Base-by-base conservation (phyloP, 73 alveolate genomes). In the Urostyla sp. region DNA sequence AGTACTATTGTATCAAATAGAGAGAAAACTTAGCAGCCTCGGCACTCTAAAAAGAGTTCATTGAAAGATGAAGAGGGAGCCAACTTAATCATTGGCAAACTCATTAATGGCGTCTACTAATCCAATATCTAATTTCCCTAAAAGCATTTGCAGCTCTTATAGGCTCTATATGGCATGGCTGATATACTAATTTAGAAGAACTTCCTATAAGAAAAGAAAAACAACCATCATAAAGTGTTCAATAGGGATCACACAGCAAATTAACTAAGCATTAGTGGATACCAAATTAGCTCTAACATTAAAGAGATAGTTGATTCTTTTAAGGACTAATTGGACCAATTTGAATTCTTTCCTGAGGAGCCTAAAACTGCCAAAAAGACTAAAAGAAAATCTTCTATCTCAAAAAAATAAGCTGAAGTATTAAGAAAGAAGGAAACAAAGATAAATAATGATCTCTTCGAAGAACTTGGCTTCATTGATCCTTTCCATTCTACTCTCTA, bases 141-240 rank as follows among this genome's bases (percentile, higher is more conserved):
- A 63, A 23, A 57, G 48, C 45, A 46, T 69, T 1, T 21, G 16
- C 10, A 46, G 27, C 69, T 69, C 7, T 31, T 69, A 8, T 46
- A 69, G 30, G 49, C 83, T 20, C 34, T 69, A 1, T 69, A 69
- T 49, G 83, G 83, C 7, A 69, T 69, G 83, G 83, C 69, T 11
- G 83, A 69, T 69, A 69, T 46, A 49, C 44, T 69, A 69, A 23
- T 69, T 49, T 46, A 69, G 24, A 69, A 69, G 35, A 69, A 69
- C 31, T 69, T 69, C 35, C 31, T 69, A 15, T 67, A 69, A 69
- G 83, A 69, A 36, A 69, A 69, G 55, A 45, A 49, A 16, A 49
- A 67, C 13, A 69, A 69, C 69, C 48, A 69, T 21, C 44, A 69
- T 52, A 69, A 69, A 26, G n/a, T 46, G 69, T 69, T 69, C 49